Evolutionary conservation across 2,329 filamentous ascomycete genomes (phyloP).

Genomic region (Stemphylium beticola): DNA sequence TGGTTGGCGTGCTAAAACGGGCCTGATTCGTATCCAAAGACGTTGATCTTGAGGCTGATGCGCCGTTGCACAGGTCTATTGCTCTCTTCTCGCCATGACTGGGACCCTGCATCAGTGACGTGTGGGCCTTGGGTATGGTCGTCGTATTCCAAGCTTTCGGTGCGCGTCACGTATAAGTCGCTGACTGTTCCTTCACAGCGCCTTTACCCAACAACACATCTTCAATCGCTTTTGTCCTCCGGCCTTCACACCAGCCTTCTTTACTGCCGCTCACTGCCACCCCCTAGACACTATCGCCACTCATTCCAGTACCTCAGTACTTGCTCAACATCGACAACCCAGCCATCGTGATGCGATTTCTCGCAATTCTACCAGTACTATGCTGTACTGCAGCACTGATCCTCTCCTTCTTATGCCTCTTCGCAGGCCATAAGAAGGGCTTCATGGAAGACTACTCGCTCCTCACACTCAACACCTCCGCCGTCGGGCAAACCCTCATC

Average conservation of each 20-base stretch:
- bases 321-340: not conserved
- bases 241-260: slow-evolving; percentile 2
- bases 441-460: slow-evolving; percentile 65
- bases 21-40: slow-evolving; percentile 5
- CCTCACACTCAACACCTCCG: slow-evolving; percentile 66
- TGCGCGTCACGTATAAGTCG: slow-evolving; percentile 13
- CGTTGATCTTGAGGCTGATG: slow-evolving; percentile 28
- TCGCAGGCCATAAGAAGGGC: slow-evolving; percentile 63
- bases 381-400: slow-evolving; percentile 62
- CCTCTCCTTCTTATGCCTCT: slow-evolving; percentile 65
- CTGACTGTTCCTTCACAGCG: slow-evolving; percentile 2
- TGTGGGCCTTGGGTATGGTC: slow-evolving; percentile 2
- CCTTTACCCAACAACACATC: not conserved
- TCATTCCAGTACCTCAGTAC: too few species aligned
- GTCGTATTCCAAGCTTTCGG: slow-evolving; percentile 5
- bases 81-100: slow-evolving; percentile 17
- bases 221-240: slow-evolving; percentile 5
- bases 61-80: slow-evolving; percentile 20
- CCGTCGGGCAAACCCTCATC: slow-evolving; percentile 54
- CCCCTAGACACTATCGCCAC: not conserved
- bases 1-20: slow-evolving; percentile 22
- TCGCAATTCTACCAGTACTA: slow-evolving; percentile 58
- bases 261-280: not conserved
- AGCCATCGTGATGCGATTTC: slow-evolving; percentile 50
- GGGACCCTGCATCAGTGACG: slow-evolving; percentile 11